These are phyloP conservation scores for Betula pendula DNA, from an alignment of 306 rosid species.

Conservation along the genomic window DNA sequence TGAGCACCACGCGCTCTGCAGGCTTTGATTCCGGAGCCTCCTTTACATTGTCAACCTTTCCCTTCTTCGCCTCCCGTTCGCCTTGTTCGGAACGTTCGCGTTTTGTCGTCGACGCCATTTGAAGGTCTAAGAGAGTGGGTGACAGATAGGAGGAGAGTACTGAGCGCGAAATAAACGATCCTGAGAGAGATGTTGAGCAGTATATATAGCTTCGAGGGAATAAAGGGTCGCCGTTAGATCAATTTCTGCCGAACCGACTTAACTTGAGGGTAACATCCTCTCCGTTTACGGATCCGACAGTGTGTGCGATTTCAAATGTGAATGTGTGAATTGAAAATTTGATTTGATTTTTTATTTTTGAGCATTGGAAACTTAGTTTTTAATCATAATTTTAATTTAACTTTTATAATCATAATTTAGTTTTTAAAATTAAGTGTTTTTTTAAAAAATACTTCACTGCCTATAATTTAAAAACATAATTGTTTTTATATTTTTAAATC, in stretches of 20 bases:
- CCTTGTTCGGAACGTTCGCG: constrained; percentile 4
- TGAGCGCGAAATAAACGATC: neutral
- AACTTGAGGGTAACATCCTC: too few species aligned
- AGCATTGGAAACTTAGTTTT: too few species aligned
- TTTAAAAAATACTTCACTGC: too few species aligned
- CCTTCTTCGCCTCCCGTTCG: constrained; percentile 16
- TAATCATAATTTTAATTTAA: too few species aligned
- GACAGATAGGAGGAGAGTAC: neutral
- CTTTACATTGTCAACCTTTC: constrained; percentile 1
- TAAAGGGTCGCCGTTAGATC: neutral
- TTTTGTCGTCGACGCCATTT: constrained; percentile 35
- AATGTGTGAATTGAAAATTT: too few species aligned
- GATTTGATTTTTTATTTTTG: too few species aligned
- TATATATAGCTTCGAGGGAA: neutral
- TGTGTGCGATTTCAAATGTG: too few species aligned
- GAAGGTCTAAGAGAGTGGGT: neutral
- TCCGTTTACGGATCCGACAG: too few species aligned
- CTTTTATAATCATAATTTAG: too few species aligned
- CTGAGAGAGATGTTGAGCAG: neutral
- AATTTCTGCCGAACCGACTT: neutral
- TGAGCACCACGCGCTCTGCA: constrained; percentile 29
- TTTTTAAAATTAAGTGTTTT: too few species aligned
- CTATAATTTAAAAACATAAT: too few species aligned
- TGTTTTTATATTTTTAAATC: too few species aligned
- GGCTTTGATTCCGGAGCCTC: neutral